Conservation (phyloP, 768 basidiomycete genomes). For the Cystoderma amianthinum region DNA sequence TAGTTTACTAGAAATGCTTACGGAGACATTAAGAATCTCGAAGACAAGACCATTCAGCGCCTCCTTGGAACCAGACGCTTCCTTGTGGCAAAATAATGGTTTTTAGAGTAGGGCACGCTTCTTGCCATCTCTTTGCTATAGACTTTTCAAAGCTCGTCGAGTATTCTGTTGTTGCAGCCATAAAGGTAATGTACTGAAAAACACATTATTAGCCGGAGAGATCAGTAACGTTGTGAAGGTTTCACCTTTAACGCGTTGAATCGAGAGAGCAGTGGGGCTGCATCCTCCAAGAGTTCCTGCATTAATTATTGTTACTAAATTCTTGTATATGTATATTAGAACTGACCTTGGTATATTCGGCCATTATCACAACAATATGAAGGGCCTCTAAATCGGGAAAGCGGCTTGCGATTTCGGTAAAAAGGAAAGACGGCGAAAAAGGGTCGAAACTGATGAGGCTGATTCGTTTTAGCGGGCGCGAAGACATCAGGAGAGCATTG, state of each 20-base stretch:
- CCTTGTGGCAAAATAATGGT: constrained; percentile 63
- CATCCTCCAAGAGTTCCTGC: constrained; percentile 35
- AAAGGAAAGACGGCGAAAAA: constrained; percentile 31
- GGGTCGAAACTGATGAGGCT: constrained; percentile 57
- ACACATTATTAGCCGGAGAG: constrained; percentile 1
- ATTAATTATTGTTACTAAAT: not conserved
- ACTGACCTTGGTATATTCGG: constrained; percentile 40
- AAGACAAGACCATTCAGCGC: constrained; percentile 1
- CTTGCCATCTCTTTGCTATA: constrained; percentile 50
- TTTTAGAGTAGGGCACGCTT: constrained; percentile 49
- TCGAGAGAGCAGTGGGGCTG: constrained; percentile 26
- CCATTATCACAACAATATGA: constrained; percentile 50
- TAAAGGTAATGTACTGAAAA: constrained; percentile 50
- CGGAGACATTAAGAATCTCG: no score
- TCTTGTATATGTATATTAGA: not conserved
- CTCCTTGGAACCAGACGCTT: constrained; percentile 49
- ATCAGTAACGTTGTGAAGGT: not conserved
- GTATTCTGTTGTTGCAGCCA: constrained; percentile 33
- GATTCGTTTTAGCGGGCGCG: constrained; percentile 35
- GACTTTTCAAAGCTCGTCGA: constrained; percentile 32
- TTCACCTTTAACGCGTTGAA: constrained; percentile 30
- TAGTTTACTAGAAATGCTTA: no score
- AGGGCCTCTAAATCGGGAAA: constrained; percentile 50
- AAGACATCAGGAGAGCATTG: constrained; percentile 31
- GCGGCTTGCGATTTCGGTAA: constrained; percentile 38